A percentile compares a stretch with the other conserved stretches of the same genome.
These are phyloP conservation scores for Waltergamsia citrina DNA, from an alignment of 2,329 filamentous ascomycete species.

Conservation along the genomic window DNA sequence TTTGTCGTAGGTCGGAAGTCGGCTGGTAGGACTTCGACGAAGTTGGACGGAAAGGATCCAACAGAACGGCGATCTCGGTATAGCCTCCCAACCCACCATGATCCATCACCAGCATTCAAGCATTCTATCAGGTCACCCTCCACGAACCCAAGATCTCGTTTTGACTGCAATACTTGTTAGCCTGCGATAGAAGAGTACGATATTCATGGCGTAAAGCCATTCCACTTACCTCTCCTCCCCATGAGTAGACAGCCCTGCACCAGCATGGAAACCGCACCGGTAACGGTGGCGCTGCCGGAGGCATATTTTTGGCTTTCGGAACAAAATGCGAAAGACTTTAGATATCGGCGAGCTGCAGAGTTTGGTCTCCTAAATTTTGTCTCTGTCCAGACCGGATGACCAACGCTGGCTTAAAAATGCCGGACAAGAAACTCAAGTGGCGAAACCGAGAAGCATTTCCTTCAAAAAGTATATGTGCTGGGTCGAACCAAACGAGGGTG, in stretches of 20 bases:
- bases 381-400: too few species aligned
- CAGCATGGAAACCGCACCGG: slow-evolving; percentile 81
- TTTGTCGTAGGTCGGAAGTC: slow-evolving; percentile 69
- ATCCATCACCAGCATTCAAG: slow-evolving; percentile 92
- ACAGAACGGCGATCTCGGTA: slow-evolving; percentile 84
- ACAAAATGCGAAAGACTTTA: too few species aligned
- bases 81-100: slow-evolving; percentile 95
- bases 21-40: slow-evolving; percentile 81
- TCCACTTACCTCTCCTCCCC: slow-evolving; percentile 85
- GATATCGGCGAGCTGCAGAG: too few species aligned
- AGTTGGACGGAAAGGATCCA: slow-evolving; percentile 93
- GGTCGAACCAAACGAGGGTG: too few species aligned
- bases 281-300: slow-evolving; percentile 47
- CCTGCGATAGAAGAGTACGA: slow-evolving; percentile 8
- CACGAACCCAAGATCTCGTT: slow-evolving; percentile 91
- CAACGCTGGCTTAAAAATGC: too few species aligned
- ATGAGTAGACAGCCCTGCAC: slow-evolving; percentile 86
- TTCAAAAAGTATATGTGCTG: too few species aligned
- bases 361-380: too few species aligned
- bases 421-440: too few species aligned
- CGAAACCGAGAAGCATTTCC: too few species aligned
- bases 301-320: slow-evolving; percentile 39
- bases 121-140: slow-evolving; percentile 98
- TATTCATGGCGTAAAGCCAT: too few species aligned
- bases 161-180: slow-evolving; percentile 45